Evolutionary conservation across 176 grass and related monocot species (phyloP).

Genomic region (Tuctoria greenei): DNA sequence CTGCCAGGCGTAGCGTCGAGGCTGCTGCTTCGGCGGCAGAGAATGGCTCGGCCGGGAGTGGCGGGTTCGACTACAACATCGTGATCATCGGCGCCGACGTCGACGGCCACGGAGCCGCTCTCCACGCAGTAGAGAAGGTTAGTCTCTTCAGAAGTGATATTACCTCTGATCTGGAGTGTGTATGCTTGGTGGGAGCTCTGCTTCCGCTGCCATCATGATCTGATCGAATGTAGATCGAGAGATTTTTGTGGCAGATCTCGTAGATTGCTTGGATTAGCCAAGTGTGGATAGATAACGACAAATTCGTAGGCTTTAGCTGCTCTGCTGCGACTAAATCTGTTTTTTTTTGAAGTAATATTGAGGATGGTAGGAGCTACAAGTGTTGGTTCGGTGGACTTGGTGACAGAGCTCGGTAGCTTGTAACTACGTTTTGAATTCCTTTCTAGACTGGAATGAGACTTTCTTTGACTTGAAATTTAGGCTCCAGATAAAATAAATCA

Average conservation of each 20-base stretch:
- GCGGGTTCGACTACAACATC: conserved; percentile 73
- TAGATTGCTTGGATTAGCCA: background rate
- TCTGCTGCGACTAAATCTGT: background rate
- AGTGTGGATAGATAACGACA: background rate
- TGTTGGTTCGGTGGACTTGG: background rate
- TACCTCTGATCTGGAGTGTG: background rate
- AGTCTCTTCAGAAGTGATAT: background rate
- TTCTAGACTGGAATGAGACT: background rate
- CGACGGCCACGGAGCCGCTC: conserved; percentile 68
- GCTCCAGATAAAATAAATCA: background rate
- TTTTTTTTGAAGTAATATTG: background rate
- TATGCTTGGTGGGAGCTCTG: background rate
- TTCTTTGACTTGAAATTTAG: background rate
- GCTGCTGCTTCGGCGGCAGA: conserved; percentile 5
- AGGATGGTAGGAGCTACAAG: background rate
- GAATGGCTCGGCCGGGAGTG: conserved; percentile 44
- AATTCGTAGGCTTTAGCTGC: background rate
- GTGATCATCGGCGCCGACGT: conserved; percentile 80
- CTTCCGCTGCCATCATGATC: background rate
- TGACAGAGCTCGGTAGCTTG: conserved; percentile 10
- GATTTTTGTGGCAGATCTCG: background rate
- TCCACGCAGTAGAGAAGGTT: conserved; percentile 78
- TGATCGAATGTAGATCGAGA: conserved; percentile 14
- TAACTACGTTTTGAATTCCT: background rate
- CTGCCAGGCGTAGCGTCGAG: background rate